Percentiles rank a stretch among this genome's conserved stretches.
These are phyloP conservation scores for Vitis hybrid DNA, from an alignment of 177 flowering plant genomes.

Conservation along the genomic window DNA sequence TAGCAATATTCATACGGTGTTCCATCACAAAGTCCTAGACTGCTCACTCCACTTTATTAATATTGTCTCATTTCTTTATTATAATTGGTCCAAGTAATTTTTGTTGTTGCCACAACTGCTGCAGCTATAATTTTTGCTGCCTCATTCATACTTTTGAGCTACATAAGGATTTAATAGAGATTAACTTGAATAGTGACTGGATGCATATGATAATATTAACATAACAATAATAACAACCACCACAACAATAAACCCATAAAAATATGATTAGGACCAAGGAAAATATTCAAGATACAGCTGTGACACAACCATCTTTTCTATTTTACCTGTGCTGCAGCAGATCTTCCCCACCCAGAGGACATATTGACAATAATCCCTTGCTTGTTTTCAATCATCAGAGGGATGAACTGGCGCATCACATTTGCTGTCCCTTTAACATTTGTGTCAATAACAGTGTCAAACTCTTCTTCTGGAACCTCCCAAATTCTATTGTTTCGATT, in stretches of 20 bases:
- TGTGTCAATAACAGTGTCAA: slow-evolving; percentile 83
- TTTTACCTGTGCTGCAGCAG: slow-evolving; percentile 89
- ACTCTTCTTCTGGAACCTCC: slow-evolving; percentile 91
- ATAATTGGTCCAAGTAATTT: too few species aligned
- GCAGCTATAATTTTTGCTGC: too few species aligned
- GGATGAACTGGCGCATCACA: slow-evolving; percentile 85
- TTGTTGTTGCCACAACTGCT: too few species aligned
- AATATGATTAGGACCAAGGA: background rate
- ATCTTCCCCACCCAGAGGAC: slow-evolving; percentile 99
- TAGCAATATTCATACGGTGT: too few species aligned
- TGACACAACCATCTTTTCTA: background rate
- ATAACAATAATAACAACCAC: too few species aligned
- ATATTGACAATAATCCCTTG: slow-evolving; percentile 83
- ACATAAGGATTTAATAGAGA: too few species aligned
- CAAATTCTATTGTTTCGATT: slow-evolving; percentile 82
- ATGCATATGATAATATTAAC: too few species aligned
- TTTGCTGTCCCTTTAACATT: slow-evolving; percentile 87
- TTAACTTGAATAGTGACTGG: too few species aligned
- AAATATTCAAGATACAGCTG: background rate
- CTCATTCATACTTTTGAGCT: too few species aligned
- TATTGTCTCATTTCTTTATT: too few species aligned
- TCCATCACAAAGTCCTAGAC: too few species aligned
- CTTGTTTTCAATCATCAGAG: slow-evolving; percentile 71
- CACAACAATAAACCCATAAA: background rate
- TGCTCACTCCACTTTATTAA: too few species aligned